Evolutionary conservation across 164 flowering plant species (phyloP), one percentile per base, ranked within the genome.

Genomic region (Berberis thunbergii): DNA sequence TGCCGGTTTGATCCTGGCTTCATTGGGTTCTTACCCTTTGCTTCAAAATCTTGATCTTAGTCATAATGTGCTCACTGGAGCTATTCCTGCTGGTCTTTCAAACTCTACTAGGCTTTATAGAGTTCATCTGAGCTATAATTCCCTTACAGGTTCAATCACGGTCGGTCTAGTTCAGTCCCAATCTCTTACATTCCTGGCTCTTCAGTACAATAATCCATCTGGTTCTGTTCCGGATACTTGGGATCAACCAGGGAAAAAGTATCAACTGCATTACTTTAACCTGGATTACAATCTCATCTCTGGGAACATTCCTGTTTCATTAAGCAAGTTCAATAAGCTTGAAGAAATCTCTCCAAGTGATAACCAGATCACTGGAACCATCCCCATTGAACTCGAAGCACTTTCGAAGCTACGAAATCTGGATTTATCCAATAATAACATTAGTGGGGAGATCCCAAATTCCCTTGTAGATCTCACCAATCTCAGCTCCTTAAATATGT

Each of bases 31-130:
- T 54, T 73, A 82, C 53, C 85, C 74, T 45, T 39, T 63, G 54
- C 88, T 95, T 50, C 91, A 83, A 64, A 73, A 78, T 63, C 75
- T 95, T 64, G 96, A 95, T 78, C 60, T 91, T 3, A 86, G 97
- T 66, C 83, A 80, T 56, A 95, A 95, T 74, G 55, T 56, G 3
- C 86, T 95, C 42, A 69, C 72, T n/a, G 99, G 99, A 0, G 10
- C 63, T 13, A 78, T 95, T 53, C 96, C 96, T 9, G 69, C 78
- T 4, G 70, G 79, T 71, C 77, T 91, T 50, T 78, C 81, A 6
- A 83, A 78, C 64, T 81, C 91, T 7, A 74, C 87, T 49, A 81
- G 69, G 64, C 69, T 95, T 48, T 76, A 77, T 60, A 79, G 91
- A 57, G 77, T 95, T 43, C 91, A 95, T 61, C 73, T 95, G 56